phyloP scores from a whole-genome alignment of 441 rosid species.

The Pelargonium australe region DNA sequence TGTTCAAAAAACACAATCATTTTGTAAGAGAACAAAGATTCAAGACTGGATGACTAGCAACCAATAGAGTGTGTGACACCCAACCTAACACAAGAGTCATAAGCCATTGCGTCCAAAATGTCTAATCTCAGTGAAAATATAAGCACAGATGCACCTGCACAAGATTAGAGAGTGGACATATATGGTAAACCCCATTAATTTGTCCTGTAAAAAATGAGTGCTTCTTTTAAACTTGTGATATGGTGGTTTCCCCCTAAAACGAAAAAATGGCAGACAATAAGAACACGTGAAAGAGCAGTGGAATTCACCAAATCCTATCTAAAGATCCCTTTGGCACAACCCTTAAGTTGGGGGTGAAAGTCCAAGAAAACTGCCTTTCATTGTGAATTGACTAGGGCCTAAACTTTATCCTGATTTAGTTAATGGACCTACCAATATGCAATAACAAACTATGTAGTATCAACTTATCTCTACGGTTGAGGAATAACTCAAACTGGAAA shows the following conservation, averaged over 20 bases:
- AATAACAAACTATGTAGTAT: neutral
- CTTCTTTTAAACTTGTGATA: slow-evolving; percentile 11
- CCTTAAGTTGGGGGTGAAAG: neutral
- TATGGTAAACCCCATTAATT: slow-evolving; percentile 16
- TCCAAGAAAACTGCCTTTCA: neutral
- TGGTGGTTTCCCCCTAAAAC: slow-evolving; percentile 6
- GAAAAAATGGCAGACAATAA: slow-evolving; percentile 29
- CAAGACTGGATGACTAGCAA: neutral
- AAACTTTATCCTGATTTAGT: neutral
- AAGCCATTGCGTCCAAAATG: slow-evolving; percentile 6
- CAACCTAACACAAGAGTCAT: neutral
- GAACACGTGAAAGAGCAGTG: slow-evolving; percentile 19
- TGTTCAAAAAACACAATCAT: neutral
- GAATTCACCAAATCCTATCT: slow-evolving; percentile 18
- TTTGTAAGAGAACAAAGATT: neutral
- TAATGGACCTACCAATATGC: slow-evolving; percentile 10
- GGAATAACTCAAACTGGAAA: neutral
- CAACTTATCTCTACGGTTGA: neutral
- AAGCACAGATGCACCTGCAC: neutral
- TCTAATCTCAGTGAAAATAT: neutral
- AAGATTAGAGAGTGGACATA: slow-evolving; percentile 18
- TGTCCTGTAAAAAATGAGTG: slow-evolving; percentile 10
- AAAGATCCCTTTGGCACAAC: neutral
- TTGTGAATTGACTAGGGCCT: neutral
- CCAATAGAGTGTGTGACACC: neutral